phyloP scores from a whole-genome alignment of 2,329 filamentous ascomycete species.

The Paecilomyces sp. region DNA sequence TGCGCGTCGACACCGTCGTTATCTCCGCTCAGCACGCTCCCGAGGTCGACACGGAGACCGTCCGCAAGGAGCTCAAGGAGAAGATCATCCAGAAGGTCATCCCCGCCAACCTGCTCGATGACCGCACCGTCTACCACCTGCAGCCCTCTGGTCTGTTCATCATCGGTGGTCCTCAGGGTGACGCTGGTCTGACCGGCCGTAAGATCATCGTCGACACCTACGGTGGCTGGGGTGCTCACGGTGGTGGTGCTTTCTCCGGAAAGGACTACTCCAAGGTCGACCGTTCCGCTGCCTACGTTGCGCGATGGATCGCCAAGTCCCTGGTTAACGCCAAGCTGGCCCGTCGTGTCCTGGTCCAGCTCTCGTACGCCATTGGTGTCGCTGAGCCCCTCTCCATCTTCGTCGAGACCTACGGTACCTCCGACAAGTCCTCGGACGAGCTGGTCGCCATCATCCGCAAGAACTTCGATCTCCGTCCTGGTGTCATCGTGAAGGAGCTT shows the following conservation, averaged over 20 bases:
- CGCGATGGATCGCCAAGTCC: conserved; percentile 98
- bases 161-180: conserved; percentile 98
- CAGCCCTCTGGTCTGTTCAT: conserved; percentile 98
- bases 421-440: conserved; percentile 79
- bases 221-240: conserved; percentile 98
- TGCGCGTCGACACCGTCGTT: conserved; percentile 93
- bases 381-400: conserved; percentile 96
- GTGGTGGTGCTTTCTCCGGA: conserved; percentile 99
- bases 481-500: conserved; percentile 97
- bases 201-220: conserved; percentile 99
- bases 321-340: conserved; percentile 82
- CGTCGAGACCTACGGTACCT: conserved; percentile 96
- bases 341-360: conserved; percentile 90
- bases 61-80: conserved; percentile 91
- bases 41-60: conserved; percentile 80
- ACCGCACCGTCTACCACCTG: conserved; percentile 94
- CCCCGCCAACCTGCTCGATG: conserved; percentile 83
- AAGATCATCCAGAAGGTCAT: conserved; percentile 97
- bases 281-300: conserved; percentile 94
- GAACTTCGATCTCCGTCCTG: conserved; percentile 97
- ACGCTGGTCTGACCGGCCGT: conserved; percentile 94
- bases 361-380: conserved; percentile 98
- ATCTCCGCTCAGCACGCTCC: conserved; percentile 91
- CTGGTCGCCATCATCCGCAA: conserved; percentile 87
- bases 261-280: conserved; percentile 99